Evolutionary conservation across 2,329 filamentous ascomycete species (phyloP).

Genomic region (Hypoxylon sp.): DNA sequence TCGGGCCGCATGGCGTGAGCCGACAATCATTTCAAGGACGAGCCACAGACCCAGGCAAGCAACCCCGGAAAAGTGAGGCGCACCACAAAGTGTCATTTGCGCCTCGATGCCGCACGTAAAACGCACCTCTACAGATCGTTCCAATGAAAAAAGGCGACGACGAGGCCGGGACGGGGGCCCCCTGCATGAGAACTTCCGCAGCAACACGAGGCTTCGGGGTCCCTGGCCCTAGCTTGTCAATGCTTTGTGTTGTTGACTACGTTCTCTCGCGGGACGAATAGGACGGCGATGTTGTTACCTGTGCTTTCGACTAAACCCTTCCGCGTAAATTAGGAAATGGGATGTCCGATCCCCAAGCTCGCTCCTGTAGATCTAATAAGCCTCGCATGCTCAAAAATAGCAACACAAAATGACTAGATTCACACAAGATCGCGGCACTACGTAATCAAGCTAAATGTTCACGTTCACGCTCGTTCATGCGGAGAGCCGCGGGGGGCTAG

Average conservation of each 20-base stretch:
- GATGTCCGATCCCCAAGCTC: too few relatives aligned
- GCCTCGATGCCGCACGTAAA: constrained; percentile 27
- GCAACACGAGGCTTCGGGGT: constrained; percentile 27
- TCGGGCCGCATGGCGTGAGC: constrained; percentile 32
- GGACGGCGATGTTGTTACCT: constrained; percentile 17
- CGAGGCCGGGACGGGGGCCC: constrained; percentile 16
- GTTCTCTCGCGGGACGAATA: too few relatives aligned
- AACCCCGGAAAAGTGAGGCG: constrained; percentile 33
- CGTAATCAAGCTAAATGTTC: constrained; percentile 23
- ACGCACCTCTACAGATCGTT: constrained; percentile 17
- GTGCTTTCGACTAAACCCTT: constrained; percentile 23
- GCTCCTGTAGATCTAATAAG: constrained; percentile 11
- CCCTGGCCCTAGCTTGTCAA: too few relatives aligned
- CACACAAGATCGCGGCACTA: background rate
- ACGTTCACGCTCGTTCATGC: constrained; percentile 38
- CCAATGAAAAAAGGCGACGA: constrained; percentile 26
- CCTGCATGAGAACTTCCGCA: constrained; percentile 33
- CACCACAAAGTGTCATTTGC: constrained; percentile 12
- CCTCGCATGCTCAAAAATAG: background rate
- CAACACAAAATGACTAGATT: background rate
- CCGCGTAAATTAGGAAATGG: constrained; percentile 32
- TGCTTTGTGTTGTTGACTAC: too few relatives aligned
- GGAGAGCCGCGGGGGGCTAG: constrained; percentile 28
- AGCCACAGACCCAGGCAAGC: constrained; percentile 7
- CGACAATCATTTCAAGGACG: constrained; percentile 20